Evolutionary conservation across 148 eudicot genomes (phyloP).

Genomic region (Rhododendron henanense): DNA sequence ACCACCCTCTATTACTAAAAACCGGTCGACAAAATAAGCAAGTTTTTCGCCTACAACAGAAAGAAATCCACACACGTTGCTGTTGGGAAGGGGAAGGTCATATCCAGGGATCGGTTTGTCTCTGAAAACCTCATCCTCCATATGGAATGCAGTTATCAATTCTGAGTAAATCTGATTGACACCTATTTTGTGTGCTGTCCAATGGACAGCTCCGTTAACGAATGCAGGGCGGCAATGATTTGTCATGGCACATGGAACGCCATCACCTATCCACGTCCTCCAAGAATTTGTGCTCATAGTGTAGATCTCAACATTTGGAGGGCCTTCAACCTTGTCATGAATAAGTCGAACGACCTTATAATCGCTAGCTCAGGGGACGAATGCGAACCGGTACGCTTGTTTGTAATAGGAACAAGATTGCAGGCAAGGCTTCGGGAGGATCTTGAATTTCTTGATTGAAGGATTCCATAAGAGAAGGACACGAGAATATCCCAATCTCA

Average conservation of each 20-base stretch:
- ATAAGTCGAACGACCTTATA: neutral
- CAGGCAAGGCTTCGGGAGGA: neutral
- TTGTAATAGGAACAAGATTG: neutral
- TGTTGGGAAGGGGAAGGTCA: neutral
- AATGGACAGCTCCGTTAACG: neutral
- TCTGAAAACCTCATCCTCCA: neutral
- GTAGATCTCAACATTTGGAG: neutral
- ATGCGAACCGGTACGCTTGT: neutral
- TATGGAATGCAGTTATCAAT: neutral
- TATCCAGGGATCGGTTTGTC: neutral
- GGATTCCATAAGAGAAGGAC: neutral
- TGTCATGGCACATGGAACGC: neutral
- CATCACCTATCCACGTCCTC: neutral
- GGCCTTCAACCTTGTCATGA: neutral
- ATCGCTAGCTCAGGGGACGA: neutral
- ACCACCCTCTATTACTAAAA: neutral
- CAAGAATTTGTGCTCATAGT: neutral
- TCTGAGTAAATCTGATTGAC: neutral
- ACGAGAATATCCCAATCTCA: neutral
- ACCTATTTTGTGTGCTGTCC: neutral
- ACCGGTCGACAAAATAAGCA: neutral
- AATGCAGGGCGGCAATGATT: neutral
- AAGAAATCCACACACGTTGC: neutral
- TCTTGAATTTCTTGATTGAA: neutral
- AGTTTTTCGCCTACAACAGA: neutral